Evolutionary conservation across 176 grass and related monocot genomes (phyloP), one percentile per base, ranked within the genome.

Genomic region (Secale cereale): DNA sequence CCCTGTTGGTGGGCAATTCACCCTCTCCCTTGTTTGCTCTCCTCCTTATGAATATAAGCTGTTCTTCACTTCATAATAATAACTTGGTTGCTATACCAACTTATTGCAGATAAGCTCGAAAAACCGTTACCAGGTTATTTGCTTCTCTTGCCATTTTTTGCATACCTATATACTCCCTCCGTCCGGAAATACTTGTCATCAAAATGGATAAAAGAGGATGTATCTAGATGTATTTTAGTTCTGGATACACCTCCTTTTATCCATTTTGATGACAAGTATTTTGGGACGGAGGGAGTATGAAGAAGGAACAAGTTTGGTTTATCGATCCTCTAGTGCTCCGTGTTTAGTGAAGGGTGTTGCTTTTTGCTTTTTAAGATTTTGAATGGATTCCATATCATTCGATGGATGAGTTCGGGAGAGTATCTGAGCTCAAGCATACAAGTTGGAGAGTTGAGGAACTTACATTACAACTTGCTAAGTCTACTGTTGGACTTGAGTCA

Each of bases 401-500:
- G 27, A 14, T 63, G 23, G 5, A 76, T 65, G 82, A 84, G 59
- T 84, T 84, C 7, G 70, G 82, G 27, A 65, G 57, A 48, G 26
- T 62, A 50, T 32, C 23, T 76, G 82, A 65, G 70, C 82, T 84
- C 20, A 76, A 84, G 82, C 36, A 15, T 31, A 36, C 40, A 13
- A 33, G 59, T 19, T 84, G 59, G 70, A 61, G 29, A 50, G 59
- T 84, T 3, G 82, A 84, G 71, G 62, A 76, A 16, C 7, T 75
- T 20, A 35, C 82, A 19, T 26, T 84, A 35, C 59, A 84, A 15
- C 82, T 84, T 76, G 70, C 82, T 84, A 71, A 28, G 64, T 76
- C 57, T 76, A 32, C 4, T 39, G 82, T 84, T 84, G 82, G 82
- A 45, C 70, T 84, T 9, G 29, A 50, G 28, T 84, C 59, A 48